A percentile compares a stretch with the other conserved stretches of the same genome.
These are phyloP conservation scores for Candida sphagnicola DNA, from an alignment of 805 yeast species.

Conservation along the genomic window DNA sequence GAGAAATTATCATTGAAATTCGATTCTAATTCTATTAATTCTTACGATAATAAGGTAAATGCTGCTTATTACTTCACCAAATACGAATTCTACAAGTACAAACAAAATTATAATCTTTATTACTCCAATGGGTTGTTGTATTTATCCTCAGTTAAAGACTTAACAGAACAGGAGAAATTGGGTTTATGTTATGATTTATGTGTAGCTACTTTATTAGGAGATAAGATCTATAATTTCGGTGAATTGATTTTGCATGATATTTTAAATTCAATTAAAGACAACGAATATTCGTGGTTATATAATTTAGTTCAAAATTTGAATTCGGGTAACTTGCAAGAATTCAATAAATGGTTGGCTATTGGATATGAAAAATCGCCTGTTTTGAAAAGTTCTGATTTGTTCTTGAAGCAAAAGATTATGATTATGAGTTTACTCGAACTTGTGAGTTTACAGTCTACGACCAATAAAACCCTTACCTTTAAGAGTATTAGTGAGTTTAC, in stretches of 20 bases:
- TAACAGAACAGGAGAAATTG: constrained; percentile 34
- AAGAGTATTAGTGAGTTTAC: constrained; percentile 65
- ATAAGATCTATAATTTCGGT: constrained; percentile 90
- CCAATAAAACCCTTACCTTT: constrained; percentile 70
- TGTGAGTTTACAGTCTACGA: constrained; percentile 71
- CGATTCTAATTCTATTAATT: constrained; percentile 32
- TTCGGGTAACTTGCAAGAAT: constrained; percentile 68
- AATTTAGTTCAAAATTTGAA: constrained; percentile 68
- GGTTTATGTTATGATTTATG: constrained; percentile 69
- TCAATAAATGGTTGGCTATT: constrained; percentile 48
- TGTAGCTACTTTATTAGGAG: constrained; percentile 85
- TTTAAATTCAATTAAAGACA: constrained; percentile 45
- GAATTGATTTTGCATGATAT: constrained; percentile 90
- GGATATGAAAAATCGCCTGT: constrained; percentile 44
- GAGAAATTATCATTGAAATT: constrained; percentile 57
- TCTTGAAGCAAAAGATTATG: constrained; percentile 85
- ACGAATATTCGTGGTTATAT: constrained; percentile 64
- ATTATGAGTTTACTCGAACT: constrained; percentile 88
- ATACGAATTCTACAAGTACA: constrained; percentile 69
- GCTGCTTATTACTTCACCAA: constrained; percentile 81
- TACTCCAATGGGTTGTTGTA: constrained; percentile 80
- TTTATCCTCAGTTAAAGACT: constrained; percentile 58
- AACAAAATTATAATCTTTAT: constrained; percentile 74
- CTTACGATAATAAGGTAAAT: constrained; percentile 48
- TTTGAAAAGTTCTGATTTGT: constrained; percentile 54